Base-by-base conservation (phyloP, 768 basidiomycete species). In the Tubosaeta sp. region DNA sequence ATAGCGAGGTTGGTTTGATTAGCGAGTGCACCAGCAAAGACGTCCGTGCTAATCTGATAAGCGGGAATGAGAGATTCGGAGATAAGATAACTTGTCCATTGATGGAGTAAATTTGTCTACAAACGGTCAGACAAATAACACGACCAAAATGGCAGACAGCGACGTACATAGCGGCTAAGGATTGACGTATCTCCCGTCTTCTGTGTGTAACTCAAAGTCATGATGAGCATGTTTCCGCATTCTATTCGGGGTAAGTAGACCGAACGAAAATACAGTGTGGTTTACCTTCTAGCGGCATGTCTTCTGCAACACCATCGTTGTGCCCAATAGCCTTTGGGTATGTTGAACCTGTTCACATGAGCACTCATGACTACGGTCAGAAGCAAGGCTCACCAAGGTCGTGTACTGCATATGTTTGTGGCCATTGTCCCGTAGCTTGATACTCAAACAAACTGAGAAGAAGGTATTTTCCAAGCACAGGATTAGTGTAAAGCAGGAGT, bases 201-300 rank as follows among this genome's bases (percentile, higher is more conserved):
- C 53, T 80, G 81, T 2, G 78, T 78, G 58, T 85, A 82, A 55
- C 78, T 79, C 48, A 85, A 70, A 1, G 82, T 73, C 84, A 86
- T 85, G 65, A 86, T 85, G 6, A 87, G 70, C 82, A 86, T 85
- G 60, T 88, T 86, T 14, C 84, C 86, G 52, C 82, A 82, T 68
- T 87, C 86, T 83, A 44, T 33, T 49, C n/a, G 26, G 32, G 19
- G 27, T 62, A 13, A 59, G 26, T n/a, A 17, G 1, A 37, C 26
- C 14, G 34, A 25, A 37, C 8, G 33, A 13, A 54, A 43, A 72
- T 4, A 48, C 77, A 12, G 33, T 73, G 14, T 2, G n/a, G 10
- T 8, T 68, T 63, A 62, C 61, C 60, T 62, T 62, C 58, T 6
- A 82, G 75, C 12, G 80, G 80, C 80, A 82, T 81, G 5, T 71